phyloP scores from a whole-genome alignment of 164 flowering plant genomes.

The Chimonanthus salicifolius region DNA sequence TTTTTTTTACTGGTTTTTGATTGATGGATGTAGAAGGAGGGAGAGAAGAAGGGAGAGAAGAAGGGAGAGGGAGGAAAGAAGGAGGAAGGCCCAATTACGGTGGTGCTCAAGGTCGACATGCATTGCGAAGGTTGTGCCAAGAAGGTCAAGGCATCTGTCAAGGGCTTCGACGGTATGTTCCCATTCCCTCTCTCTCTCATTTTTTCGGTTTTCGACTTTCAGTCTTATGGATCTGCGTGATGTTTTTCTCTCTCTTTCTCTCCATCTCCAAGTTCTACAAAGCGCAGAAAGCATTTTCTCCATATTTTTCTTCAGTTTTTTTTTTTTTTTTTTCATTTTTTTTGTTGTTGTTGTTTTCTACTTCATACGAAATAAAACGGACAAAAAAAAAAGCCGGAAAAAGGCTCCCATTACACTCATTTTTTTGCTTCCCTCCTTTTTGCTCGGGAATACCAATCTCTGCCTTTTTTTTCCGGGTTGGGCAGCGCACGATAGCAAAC shows the following conservation, averaged over 20 bases:
- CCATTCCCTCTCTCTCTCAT: not conserved
- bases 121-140: slow-evolving; percentile 91
- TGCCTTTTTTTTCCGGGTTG: too few species aligned
- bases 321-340: not conserved
- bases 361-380: too few species aligned
- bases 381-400: too few species aligned
- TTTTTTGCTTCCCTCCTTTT: too few species aligned
- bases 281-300: not conserved
- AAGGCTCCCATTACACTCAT: too few species aligned
- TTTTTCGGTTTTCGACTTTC: not conserved
- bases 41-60: slow-evolving; percentile 14
- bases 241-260: not conserved
- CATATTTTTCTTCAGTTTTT: not conserved
- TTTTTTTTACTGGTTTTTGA: not conserved
- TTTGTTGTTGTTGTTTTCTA: not conserved
- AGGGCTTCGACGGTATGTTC: slow-evolving; percentile 45
- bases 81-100: slow-evolving; percentile 37
- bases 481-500: too few species aligned
- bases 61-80: slow-evolving; percentile 23
- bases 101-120: slow-evolving; percentile 68
- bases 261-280: too few species aligned
- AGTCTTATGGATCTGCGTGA: not conserved
- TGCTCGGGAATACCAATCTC: too few species aligned
- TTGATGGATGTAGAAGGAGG: not conserved
- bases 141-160: slow-evolving; percentile 47